Percentiles rank a stretch among this genome's conserved stretches.
These are phyloP conservation scores for Dictyostelium citrinum DNA, from an alignment of 78 protist species.

Conservation along the genomic window DNA sequence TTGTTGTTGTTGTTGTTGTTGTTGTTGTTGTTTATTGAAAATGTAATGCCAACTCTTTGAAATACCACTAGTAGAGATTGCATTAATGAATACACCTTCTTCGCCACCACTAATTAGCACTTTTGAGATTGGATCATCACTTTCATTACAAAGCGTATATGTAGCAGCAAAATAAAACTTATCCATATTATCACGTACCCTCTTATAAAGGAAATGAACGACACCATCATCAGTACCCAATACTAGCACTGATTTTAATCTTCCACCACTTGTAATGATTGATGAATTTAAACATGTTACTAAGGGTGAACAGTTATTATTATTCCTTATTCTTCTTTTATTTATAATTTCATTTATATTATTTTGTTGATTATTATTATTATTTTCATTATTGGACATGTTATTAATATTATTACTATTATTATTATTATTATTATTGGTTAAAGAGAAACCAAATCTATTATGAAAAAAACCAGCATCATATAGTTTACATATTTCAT, in stretches of 20 bases:
- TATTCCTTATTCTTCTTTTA: not conserved
- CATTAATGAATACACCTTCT: conserved; percentile 47
- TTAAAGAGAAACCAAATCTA: not conserved
- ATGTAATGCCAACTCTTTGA: conserved; percentile 47
- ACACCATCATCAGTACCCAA: not conserved
- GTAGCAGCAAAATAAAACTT: not conserved
- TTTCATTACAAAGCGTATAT: not conserved
- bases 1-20: not conserved
- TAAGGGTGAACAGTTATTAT: not conserved
- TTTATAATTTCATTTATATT: not conserved
- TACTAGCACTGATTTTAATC: not conserved
- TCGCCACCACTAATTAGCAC: conserved; percentile 32
- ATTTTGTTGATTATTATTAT: not conserved
- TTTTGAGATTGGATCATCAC: conserved; percentile 2
- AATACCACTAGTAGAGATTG: not conserved
- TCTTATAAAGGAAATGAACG: not conserved
- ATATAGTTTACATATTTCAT: conserved; percentile 23
- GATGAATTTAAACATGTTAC: not conserved
- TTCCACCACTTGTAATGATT: not conserved
- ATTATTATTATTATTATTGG: not conserved
- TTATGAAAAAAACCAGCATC: not conserved
- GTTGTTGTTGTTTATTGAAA: not conserved
- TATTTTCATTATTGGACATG: not conserved
- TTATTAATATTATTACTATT: no score
- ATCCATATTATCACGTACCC: not conserved